Base-by-base conservation (phyloP, 371 early-diverging fungal species). In the Chytridiales sp. region DNA sequence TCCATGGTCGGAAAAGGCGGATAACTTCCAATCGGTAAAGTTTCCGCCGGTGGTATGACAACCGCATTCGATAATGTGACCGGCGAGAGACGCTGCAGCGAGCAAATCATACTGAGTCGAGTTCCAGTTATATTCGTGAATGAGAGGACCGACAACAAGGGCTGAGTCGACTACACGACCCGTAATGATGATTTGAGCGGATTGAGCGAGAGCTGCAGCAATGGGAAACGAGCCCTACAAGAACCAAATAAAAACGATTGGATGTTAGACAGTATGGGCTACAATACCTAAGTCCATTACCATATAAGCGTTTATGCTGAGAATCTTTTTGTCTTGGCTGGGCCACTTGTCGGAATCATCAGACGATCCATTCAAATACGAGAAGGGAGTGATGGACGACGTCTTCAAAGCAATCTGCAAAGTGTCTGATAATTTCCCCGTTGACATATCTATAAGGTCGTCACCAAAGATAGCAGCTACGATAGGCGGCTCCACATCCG, bases 61-160 rank as follows among this genome's bases (percentile, higher is more conserved):
- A 1, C 89, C 89, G 48, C 89, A 88, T 68, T 88, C 89, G 53
- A 88, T 83, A 49, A 88, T 77, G 65, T 88, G 89, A 6, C 89
- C 89, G 0, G 87, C 87, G 55, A 87, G 63, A 4, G 86, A 86
- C 0, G 85, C 89, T 6, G 82, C 75, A 0, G 89, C 89, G 47
- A 88, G 73, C 26, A 78, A 69, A 62, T 87, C 86, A 50, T 76
- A 84, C 59, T 84, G 82, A 46, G 64, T 67, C 44, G 64, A 62
- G 1, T 70, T 50, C 87, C 87, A 86, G 4, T 67, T 68, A 64
- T 72, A 84, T 59, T 79, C 80, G 64, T 84, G 76, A 53, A 84
- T 59, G 19, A 85, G 61, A 0, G 87, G 84, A 27, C 81, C 87
- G 41, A 85, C 61, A 3, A 85, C 73, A 9, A 88, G 66, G 1